Base-by-base conservation (phyloP, 2,329 filamentous ascomycete genomes). In the Fulvia fulva region DNA sequence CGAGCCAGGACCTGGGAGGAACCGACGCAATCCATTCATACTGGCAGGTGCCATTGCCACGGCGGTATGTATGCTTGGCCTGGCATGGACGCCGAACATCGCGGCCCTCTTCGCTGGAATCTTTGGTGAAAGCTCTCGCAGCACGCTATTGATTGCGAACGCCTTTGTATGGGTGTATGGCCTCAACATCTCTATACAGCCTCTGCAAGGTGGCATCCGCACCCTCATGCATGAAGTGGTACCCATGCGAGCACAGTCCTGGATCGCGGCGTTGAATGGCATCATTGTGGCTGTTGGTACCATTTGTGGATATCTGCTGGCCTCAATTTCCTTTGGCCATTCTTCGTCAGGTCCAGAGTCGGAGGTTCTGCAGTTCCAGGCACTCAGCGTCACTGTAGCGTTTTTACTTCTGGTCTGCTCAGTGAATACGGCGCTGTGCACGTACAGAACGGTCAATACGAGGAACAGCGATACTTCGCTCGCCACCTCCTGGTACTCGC, bases 1-100 rank as follows among this genome's bases (percentile, higher is more conserved):
- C 14, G 37, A 41, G 16, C 37, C 37, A 41, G 37, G 37, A 7
- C 37, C 51, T 25, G 50, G 37, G 14, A 25, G 51, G 2, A 53
- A 53, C n/a, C 41, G 44, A n/a, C 51, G 34, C n/a, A 54, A 46
- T 30, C 51, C 51, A 25, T 54, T 54, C 23, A 53, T 53, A 11
- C 34, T 53, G 7, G 34, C 14, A 1, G 51, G 51, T 28, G 37
- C 51, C 16, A 53, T 53, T 12, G 51, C 51, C 14, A 53, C 51
- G 19, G 32, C 51, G 19, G 12, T 9, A 23, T 53, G 34, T 22
- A 53, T 53, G 51, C 41, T 6, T 25, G 51, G 34, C 14, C 25
- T 53, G 16, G 51, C 51, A 19, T 53, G 37, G 37, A 53, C 25
- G 5, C 34, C 51, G 11, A 45, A 53, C 6, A 45, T 30, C 8